Evolutionary conservation across 2,329 filamentous ascomycete species (phyloP), one percentile per base, ranked within the genome.

Genomic region (Onygena corvina): DNA sequence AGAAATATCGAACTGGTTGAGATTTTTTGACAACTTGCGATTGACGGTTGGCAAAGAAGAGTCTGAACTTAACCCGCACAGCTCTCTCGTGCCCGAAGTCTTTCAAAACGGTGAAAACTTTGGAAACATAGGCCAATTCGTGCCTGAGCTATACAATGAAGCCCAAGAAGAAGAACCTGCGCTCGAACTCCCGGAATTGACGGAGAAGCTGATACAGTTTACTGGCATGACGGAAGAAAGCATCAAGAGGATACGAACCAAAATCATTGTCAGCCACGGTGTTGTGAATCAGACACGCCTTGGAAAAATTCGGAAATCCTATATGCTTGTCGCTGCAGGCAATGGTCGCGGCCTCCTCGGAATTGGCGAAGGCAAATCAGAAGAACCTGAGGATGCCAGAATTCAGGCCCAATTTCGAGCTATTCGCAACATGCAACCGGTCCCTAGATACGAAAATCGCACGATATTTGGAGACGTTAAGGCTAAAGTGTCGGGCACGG

Each of bases 271-370:
- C 42, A 62, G 63, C 3, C 85, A 90, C 61, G 68, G 69, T 34
- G 92, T 98, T 52, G 74, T 79, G 56, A 96, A 98, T 70, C 90
- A 96, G 75, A 96, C 92, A 18, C 85, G 90, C 72, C 80, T 98
- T 68, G 92, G 92, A 64, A 98, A 96, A 75, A 83, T 98, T 52
- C 76, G 76, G 57, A 86, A 83, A 65, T 60, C 75, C 34, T 93
- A 90, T 60, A 75, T 80, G 58, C 70, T 96, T 53, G 81, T 81
- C 34, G 81, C 95, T 57, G 89, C 88, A 4, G 92, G 92, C 47
- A 94, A 96, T 67, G 77, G 80, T 51, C 77, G 92, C 57, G 92
- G 92, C 12, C 76, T 90, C 60, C 68, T 98, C 27, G 92, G 92
- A 8, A 75, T 96, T 52, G 92, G 92, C 50, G 84, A 90, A 68